phyloP scores from a whole-genome alignment of 306 rosid species.

The Lathyrus sativus region DNA sequence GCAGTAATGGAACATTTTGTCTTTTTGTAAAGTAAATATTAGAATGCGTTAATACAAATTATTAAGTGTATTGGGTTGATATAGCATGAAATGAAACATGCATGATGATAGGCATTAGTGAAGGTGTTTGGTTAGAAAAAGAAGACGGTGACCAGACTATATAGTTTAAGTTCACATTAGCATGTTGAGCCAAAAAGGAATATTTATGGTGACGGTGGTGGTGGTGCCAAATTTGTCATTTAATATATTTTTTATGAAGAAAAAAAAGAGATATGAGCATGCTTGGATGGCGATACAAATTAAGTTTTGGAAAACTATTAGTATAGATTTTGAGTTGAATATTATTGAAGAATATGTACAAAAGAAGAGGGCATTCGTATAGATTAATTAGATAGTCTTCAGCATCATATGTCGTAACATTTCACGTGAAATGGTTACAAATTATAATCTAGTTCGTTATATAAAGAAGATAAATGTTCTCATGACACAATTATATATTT shows the following conservation, averaged over 20 bases:
- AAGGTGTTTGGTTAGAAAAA: slow-evolving; percentile 28
- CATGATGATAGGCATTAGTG: slow-evolving; percentile 19
- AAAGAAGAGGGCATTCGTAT: too few species aligned
- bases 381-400: too few species aligned
- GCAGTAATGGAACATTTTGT: slow-evolving; percentile 31
- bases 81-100: neutral
- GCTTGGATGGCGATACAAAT: too few species aligned
- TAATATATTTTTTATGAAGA: neutral
- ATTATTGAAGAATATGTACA: too few species aligned
- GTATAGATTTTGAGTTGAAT: too few species aligned
- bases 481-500: too few species aligned
- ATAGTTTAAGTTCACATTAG: slow-evolving; percentile 1
- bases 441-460: too few species aligned
- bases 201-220: slow-evolving; percentile 38
- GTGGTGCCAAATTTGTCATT: slow-evolving; percentile 34
- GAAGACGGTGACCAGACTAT: slow-evolving; percentile 11
- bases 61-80: neutral
- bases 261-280: too few species aligned
- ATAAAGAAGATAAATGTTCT: too few species aligned
- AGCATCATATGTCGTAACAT: too few species aligned
- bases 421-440: too few species aligned
- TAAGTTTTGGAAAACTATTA: too few species aligned
- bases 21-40: slow-evolving; percentile 35
- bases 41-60: slow-evolving; percentile 26
- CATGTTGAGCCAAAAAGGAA: slow-evolving; percentile 13